Evolutionary conservation across 2,329 filamentous ascomycete species (phyloP).

Genomic region (Diaporthe capsici): DNA sequence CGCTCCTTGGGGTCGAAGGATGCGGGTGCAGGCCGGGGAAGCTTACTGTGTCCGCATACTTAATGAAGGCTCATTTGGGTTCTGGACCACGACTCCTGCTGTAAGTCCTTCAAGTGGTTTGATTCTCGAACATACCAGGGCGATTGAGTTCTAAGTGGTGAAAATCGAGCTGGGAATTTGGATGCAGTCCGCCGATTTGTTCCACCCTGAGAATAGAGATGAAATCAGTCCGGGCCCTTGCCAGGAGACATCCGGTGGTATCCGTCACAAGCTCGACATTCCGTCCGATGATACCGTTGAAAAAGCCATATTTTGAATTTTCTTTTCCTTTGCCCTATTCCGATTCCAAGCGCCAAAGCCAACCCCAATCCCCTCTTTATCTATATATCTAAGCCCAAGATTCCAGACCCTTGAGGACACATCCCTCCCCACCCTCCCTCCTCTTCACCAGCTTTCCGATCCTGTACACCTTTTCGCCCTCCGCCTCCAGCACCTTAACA

Average conservation of each 20-base stretch:
- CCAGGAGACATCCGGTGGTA: neutral
- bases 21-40: neutral
- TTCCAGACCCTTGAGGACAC: conserved; percentile 55
- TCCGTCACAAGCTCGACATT: neutral
- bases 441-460: conserved; percentile 80
- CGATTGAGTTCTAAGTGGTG: neutral
- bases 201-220: neutral
- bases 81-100: neutral
- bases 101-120: neutral
- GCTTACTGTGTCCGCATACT: neutral
- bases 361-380: neutral
- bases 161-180: neutral
- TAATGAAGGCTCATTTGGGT: neutral
- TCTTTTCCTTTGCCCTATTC: neutral
- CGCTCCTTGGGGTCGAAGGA: neutral
- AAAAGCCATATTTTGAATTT: neutral
- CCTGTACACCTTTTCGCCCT: conserved; percentile 82
- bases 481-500: conserved; percentile 69
- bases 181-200: neutral
- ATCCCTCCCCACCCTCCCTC: conserved; percentile 64
- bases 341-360: conserved; percentile 16
- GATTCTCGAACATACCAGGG: neutral
- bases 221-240: neutral
- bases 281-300: neutral
- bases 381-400: conserved; percentile 34